phyloP scores from a whole-genome alignment of 1,139 yeast genomes.

The Yamadazyma songkhlaensis region DNA sequence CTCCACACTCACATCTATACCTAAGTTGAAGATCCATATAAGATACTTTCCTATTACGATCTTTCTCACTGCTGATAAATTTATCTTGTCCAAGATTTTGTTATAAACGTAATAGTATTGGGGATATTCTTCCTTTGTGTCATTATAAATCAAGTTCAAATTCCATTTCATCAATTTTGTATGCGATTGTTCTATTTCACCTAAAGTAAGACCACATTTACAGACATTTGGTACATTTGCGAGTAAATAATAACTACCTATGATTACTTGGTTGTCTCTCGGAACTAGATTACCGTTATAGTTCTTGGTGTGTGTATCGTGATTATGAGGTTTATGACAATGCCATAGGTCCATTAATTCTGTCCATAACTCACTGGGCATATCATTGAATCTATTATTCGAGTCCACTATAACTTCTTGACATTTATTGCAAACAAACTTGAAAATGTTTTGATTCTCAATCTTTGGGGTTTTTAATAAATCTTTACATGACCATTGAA shows the following conservation, averaged over 20 bases:
- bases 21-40: constrained; percentile 61
- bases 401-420: constrained; percentile 26
- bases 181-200: constrained; percentile 23
- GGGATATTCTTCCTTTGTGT: constrained; percentile 22
- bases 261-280: constrained; percentile 36
- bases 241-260: constrained; percentile 60
- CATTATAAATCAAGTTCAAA: constrained; percentile 27
- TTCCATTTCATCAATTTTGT: constrained; percentile 62
- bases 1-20: constrained; percentile 24
- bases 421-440: constrained; percentile 37
- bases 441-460: constrained; percentile 24
- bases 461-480: constrained; percentile 29
- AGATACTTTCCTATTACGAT: constrained; percentile 63
- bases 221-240: constrained; percentile 29
- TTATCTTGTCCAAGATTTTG: constrained; percentile 42
- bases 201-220: constrained; percentile 29
- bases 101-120: constrained; percentile 36
- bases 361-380: constrained; percentile 94
- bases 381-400: constrained; percentile 42
- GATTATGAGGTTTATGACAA: constrained; percentile 76
- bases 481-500: constrained; percentile 40
- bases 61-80: constrained; percentile 45
- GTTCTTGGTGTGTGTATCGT: constrained; percentile 14
- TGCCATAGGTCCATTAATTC: constrained; percentile 99
- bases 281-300: constrained; percentile 48